Conservation (phyloP, 2,329 filamentous ascomycete genomes). For the Aspergillus sp. region DNA sequence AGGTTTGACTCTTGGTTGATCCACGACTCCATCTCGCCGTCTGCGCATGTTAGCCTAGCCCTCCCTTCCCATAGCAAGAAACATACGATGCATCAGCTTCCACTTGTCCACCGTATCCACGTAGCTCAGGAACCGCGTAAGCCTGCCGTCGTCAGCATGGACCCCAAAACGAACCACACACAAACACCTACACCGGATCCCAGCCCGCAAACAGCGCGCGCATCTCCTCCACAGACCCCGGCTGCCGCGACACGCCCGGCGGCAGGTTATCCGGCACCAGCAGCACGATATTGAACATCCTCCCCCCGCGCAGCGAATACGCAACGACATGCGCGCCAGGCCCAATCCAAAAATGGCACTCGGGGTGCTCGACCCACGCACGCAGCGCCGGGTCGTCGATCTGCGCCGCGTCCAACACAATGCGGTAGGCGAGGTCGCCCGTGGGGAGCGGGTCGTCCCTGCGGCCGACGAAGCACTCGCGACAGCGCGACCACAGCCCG, state of each 20-base stretch:
- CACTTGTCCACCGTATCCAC: constrained; percentile 66
- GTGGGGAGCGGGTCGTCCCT: constrained; percentile 55
- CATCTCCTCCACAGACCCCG: constrained; percentile 62
- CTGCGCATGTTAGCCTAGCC: constrained; percentile 18
- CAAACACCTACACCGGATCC: constrained; percentile 56
- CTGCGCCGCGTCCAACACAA: constrained; percentile 54
- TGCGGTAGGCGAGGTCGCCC: constrained; percentile 65
- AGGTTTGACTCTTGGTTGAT: constrained; percentile 54
- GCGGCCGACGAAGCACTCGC: constrained; percentile 48
- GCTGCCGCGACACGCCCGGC: constrained; percentile 49
- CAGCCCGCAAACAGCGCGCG: constrained; percentile 58
- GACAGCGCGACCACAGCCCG: constrained; percentile 61
- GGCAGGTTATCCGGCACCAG: constrained; percentile 64
- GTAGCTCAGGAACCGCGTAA: constrained; percentile 45
- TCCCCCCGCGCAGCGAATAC: constrained; percentile 57
- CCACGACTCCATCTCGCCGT: constrained; percentile 55
- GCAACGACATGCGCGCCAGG: constrained; percentile 61
- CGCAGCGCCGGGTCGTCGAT: constrained; percentile 52
- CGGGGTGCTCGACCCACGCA: constrained; percentile 53
- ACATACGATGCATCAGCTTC: constrained; percentile 57
- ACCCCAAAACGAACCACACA: neutral
- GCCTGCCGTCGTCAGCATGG: constrained; percentile 9
- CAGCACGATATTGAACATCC: constrained; percentile 65
- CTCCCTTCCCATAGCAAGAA: neutral
- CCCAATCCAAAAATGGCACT: constrained; percentile 63